phyloP scores from a whole-genome alignment of 108 stramenopile genomes.

The Epithemia pelagica region DNA sequence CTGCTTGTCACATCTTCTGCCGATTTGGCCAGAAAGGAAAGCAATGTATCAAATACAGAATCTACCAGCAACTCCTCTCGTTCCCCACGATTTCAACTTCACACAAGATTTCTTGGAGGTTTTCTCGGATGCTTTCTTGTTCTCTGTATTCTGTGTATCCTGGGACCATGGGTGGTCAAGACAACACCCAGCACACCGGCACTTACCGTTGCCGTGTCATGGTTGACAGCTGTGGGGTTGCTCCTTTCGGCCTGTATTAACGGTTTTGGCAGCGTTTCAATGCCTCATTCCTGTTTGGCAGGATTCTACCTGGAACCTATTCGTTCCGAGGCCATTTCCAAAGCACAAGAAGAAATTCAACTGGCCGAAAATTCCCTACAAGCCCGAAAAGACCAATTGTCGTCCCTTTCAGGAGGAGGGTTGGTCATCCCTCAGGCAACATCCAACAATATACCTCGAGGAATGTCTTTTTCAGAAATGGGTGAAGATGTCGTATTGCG shows the following conservation, averaged over 20 bases:
- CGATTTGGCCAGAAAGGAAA: background rate
- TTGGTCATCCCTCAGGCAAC: background rate
- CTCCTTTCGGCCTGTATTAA: constrained; percentile 57
- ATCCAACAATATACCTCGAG: background rate
- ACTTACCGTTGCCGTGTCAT: constrained; percentile 35
- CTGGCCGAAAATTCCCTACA: constrained; percentile 25
- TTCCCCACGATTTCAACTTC: background rate
- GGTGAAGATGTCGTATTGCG: constrained; percentile 35
- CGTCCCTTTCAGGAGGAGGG: background rate
- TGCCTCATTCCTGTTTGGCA: constrained; percentile 59
- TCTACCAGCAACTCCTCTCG: background rate
- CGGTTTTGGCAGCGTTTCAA: constrained; percentile 75
- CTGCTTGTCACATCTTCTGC: background rate
- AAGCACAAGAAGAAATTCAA: constrained; percentile 46
- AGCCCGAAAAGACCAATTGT: constrained; percentile 4
- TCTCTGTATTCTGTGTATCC: constrained; percentile 12
- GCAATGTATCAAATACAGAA: background rate
- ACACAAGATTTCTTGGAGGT: constrained; percentile 21
- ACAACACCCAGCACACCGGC: constrained; percentile 9
- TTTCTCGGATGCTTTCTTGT: constrained; percentile 10
- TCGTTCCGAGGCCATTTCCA: constrained; percentile 30
- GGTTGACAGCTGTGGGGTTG: constrained; percentile 56
- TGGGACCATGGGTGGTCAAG: constrained; percentile 38
- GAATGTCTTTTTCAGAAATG: constrained; percentile 10
- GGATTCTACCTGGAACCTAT: constrained; percentile 58